phyloP scores from a whole-genome alignment of 2,329 filamentous ascomycete genomes.

The Colletotrichum aenigma region DNA sequence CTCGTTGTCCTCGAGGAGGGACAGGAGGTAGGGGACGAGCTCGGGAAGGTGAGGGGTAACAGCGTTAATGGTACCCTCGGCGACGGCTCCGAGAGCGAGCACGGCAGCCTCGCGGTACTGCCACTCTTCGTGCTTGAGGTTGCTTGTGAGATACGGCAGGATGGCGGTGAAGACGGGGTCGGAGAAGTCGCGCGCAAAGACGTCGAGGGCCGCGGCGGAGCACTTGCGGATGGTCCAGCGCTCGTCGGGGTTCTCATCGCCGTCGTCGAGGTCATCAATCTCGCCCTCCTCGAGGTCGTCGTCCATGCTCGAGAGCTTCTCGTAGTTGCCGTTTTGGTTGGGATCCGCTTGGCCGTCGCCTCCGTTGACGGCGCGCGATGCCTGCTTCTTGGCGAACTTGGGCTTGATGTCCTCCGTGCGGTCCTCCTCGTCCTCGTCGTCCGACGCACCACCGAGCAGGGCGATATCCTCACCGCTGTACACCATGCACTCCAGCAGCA shows the following conservation, averaged over 20 bases:
- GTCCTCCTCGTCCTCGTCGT: slow-evolving; percentile 92
- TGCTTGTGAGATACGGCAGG: slow-evolving; percentile 88
- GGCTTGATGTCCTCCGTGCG: slow-evolving; percentile 90
- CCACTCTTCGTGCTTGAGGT: slow-evolving; percentile 89
- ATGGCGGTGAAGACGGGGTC: slow-evolving; percentile 89
- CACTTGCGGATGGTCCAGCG: slow-evolving; percentile 96
- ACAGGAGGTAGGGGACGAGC: slow-evolving; percentile 87
- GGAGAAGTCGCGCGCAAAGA: slow-evolving; percentile 90
- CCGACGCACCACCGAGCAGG: slow-evolving; percentile 79
- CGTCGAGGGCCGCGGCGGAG: slow-evolving; percentile 92
- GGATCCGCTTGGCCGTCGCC: slow-evolving; percentile 54
- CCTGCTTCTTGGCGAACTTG: slow-evolving; percentile 76
- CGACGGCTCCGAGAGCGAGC: slow-evolving; percentile 90
- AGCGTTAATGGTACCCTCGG: slow-evolving; percentile 89
- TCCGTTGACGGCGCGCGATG: slow-evolving; percentile 63
- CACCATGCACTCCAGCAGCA: slow-evolving; percentile 92
- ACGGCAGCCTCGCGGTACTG: slow-evolving; percentile 92
- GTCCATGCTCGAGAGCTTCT: slow-evolving; percentile 64
- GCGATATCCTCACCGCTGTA: slow-evolving; percentile 94
- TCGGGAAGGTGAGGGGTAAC: slow-evolving; percentile 91
- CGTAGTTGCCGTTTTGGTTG: slow-evolving; percentile 59
- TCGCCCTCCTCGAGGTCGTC: slow-evolving; percentile 89
- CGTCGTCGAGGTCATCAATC: slow-evolving; percentile 71
- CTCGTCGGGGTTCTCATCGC: slow-evolving; percentile 85
- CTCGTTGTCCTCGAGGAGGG: slow-evolving; percentile 81